Conservation (phyloP, 2,329 filamentous ascomycete species). For the Dactylellina sp. region DNA sequence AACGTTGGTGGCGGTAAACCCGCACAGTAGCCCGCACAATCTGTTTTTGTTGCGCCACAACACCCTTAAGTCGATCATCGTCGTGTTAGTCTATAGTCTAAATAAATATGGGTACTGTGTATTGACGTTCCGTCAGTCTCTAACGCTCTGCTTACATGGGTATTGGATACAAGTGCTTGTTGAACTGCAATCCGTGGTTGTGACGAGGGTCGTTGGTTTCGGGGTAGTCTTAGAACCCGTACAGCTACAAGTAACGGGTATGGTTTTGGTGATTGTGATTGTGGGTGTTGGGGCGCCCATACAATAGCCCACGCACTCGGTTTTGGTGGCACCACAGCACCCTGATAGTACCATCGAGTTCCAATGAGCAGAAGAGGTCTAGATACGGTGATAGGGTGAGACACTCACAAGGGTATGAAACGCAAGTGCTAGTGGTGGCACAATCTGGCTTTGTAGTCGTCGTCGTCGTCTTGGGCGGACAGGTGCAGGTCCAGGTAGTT, state of each 20-base stretch:
- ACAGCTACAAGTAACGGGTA: slow-evolving; percentile 13
- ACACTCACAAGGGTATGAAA: slow-evolving; percentile 6
- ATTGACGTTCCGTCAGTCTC: background rate
- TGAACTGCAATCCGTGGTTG: background rate
- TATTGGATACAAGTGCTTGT: slow-evolving; percentile 16
- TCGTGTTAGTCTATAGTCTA: background rate
- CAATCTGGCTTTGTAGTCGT: background rate
- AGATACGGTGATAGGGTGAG: background rate
- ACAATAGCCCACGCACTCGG: slow-evolving; percentile 17
- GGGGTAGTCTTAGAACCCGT: background rate
- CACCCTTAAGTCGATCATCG: background rate
- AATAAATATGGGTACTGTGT: too few relatives aligned
- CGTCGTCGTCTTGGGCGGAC: background rate
- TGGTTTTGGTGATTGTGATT: background rate
- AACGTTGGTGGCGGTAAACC: slow-evolving; percentile 6
- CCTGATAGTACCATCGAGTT: background rate
- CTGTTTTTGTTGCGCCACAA: slow-evolving; percentile 28
- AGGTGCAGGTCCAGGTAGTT: too few relatives aligned
- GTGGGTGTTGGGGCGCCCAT: background rate
- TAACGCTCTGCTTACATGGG: background rate
- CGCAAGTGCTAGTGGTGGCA: slow-evolving; percentile 4
- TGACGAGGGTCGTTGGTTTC: background rate
- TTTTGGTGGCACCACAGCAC: slow-evolving; percentile 23
- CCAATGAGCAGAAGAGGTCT: background rate
- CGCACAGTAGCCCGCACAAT: slow-evolving; percentile 28